Evolutionary conservation across 192 early-diverging fungal genomes (phyloP).

Genomic region (Mortierella hygrophila): DNA sequence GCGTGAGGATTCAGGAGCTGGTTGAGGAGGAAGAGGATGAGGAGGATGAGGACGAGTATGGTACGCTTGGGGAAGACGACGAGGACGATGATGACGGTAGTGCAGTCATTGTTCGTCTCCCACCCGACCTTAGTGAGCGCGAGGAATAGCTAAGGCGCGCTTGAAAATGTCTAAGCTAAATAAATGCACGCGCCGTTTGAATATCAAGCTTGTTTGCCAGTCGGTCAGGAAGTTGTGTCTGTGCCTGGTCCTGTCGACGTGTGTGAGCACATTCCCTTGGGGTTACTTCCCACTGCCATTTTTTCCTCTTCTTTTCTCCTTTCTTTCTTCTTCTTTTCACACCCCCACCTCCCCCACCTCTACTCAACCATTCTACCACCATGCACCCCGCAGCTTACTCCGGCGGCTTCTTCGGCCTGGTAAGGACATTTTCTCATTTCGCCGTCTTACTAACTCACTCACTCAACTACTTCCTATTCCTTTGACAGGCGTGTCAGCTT

Average conservation of each 20-base stretch:
- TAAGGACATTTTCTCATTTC: not conserved
- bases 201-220: not conserved
- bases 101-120: slow-evolving; percentile 28
- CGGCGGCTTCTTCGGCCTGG: slow-evolving; percentile 48
- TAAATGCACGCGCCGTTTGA: not conserved
- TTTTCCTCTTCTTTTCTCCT: slow-evolving; percentile 1
- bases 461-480: not conserved
- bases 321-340: not conserved
- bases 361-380: not conserved
- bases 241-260: not conserved
- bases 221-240: too few relatives aligned
- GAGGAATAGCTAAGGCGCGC: not conserved
- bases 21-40: not conserved
- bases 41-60: not conserved
- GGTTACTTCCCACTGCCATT: too few relatives aligned
- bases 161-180: slow-evolving; percentile 3
- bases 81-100: slow-evolving; percentile 27
- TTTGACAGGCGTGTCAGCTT: not conserved
- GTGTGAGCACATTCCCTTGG: not conserved
- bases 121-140: not conserved
- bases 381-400: slow-evolving; percentile 47
- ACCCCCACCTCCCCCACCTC: not conserved
- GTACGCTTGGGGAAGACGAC: slow-evolving; percentile 4
- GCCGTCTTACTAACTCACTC: not conserved
- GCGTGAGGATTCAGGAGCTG: slow-evolving; percentile 31